Conservation (phyloP, 225 moss, liverwort and hornwort genomes). For the Climacium dendroides region DNA sequence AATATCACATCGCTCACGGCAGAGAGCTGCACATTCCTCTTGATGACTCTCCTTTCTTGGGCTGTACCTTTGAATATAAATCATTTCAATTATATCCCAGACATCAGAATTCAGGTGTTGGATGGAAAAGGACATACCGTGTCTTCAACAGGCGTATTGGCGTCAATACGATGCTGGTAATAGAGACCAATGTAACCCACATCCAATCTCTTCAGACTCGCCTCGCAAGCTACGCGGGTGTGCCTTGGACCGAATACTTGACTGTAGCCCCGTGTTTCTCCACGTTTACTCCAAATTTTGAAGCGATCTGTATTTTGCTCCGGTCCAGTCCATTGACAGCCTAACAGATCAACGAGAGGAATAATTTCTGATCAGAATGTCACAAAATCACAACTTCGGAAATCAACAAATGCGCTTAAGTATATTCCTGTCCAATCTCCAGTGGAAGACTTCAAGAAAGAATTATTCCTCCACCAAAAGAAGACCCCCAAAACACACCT, state of each 20-base stretch:
- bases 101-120: not conserved
- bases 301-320: conserved; percentile 13
- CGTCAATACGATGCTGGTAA: conserved; percentile 24
- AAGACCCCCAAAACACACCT: not conserved
- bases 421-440: not conserved
- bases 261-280: not conserved
- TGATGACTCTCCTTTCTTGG: not conserved
- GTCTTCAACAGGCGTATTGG: conserved; percentile 21
- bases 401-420: not conserved
- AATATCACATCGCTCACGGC: not conserved
- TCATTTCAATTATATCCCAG: not conserved
- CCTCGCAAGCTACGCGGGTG: conserved; percentile 23
- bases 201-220: conserved; percentile 27
- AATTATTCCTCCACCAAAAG: not conserved
- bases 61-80: not conserved
- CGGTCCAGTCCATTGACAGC: conserved; percentile 14
- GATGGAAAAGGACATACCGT: conserved; percentile 4
- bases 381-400: not conserved
- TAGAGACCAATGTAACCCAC: conserved; percentile 35
- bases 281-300: conserved; percentile 25
- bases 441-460: not conserved
- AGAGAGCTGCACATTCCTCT: not conserved
- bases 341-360: not conserved
- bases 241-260: conserved; percentile 8
- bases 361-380: not conserved